phyloP scores from a whole-genome alignment of 495 filamentous ascomycete species.

The Immersiella caudata region DNA sequence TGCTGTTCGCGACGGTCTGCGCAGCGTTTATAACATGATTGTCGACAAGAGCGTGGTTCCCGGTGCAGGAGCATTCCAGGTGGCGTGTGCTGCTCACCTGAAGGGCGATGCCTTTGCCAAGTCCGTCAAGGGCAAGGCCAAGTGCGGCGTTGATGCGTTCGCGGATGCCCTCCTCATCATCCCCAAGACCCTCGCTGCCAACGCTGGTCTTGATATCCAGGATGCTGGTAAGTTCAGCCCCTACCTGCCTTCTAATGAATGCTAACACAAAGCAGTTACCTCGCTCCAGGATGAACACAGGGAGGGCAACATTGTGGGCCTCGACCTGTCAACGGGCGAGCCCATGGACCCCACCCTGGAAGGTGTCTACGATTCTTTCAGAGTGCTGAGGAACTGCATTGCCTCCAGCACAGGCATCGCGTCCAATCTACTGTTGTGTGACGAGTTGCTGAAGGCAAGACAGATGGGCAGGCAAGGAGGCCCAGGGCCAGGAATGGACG shows the following conservation, averaged over 20 bases:
- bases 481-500: constrained; percentile 59
- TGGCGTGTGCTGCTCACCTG: constrained; percentile 89
- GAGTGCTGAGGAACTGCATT: constrained; percentile 89
- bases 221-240: constrained; percentile 69
- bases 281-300: constrained; percentile 79
- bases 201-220: constrained; percentile 95
- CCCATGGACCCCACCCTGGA: constrained; percentile 95
- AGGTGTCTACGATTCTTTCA: constrained; percentile 95
- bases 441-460: constrained; percentile 95
- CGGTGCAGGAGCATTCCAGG: constrained; percentile 93
- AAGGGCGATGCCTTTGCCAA: constrained; percentile 79
- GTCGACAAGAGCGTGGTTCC: constrained; percentile 94
- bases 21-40: constrained; percentile 98
- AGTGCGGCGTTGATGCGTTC: constrained; percentile 91
- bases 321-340: constrained; percentile 82
- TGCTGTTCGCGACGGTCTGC: constrained; percentile 92
- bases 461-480: constrained; percentile 73
- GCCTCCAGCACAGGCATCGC: constrained; percentile 95
- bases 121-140: constrained; percentile 94
- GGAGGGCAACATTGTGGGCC: constrained; percentile 83
- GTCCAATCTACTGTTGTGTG: constrained; percentile 91
- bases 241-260: constrained; percentile 24
- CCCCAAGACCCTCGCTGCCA: constrained; percentile 95
- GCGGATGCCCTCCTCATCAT: constrained; percentile 92
- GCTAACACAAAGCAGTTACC: constrained; percentile 59